Evolutionary conservation across 2,329 filamentous ascomycete species (phyloP), one percentile per base, ranked within the genome.

Genomic region (Tolypocladium pustulatum): DNA sequence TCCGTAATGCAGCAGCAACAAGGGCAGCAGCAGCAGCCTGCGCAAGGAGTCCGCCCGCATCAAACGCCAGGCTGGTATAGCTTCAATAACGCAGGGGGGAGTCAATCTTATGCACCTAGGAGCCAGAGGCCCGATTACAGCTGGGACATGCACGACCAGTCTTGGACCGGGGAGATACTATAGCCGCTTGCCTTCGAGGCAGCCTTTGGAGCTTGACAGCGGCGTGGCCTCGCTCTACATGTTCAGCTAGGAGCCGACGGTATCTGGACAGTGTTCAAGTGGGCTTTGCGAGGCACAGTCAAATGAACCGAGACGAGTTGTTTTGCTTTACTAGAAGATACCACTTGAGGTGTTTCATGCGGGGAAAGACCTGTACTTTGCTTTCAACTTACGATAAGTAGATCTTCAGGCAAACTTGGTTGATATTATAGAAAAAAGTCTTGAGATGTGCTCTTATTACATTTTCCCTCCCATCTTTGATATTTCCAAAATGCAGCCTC

Each of bases 51-150:
- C 17, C 57, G 52, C 4, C 40, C 54, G 38, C 58, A 59, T 10
- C 56, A 56, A 9, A 20, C 27, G 10, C 60, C 62, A 25, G 37
- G 43, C 22, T 58, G 57, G 57, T 54, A 58, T 36, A 9, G 3
- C 52, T 55, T 58, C 51, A 37, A 37, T n/a, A 65, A 65, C 57
- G 62, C 63, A 37, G 59, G 62, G 0, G 61, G 62, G 32, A 64
- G 46, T 53, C 55, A 27, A 37, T 63, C 66, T 13, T 63, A 64
- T 58, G 52, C 61, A 13, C 25, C 62, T 6, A 61, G 58, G n/a
- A 59, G 60, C 27, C 64, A 68, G 32, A 59, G 63, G n/a, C 61
- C 66, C 20, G 62, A 60, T 38, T 70, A 69, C 41, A 66, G 59
- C 61, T 69, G 64, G 64, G 60, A 61, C 37, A 57, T 63, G 38